Evolutionary conservation across 192 early-diverging fungal genomes (phyloP), one percentile per base, ranked within the genome.

Genomic region (Coemansia sp.): DNA sequence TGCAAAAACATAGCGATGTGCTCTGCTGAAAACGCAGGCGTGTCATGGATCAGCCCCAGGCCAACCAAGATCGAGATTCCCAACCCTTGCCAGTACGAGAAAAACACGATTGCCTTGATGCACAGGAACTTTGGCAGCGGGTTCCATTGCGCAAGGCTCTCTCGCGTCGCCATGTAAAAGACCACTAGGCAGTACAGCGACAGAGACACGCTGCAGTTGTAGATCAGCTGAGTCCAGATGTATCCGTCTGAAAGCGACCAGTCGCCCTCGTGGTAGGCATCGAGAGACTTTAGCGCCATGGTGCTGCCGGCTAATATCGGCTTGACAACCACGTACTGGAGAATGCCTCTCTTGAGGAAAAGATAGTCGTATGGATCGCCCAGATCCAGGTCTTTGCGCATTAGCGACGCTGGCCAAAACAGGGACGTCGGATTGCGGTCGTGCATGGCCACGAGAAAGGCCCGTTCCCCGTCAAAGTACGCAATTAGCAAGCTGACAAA

Each of bases 61-160:
- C 85, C 83, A 1, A 92, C 89, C 36, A 98, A 61, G 19, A 98
- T 82, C 18, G 95, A 87, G 42, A 98, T 84, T 8, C 85, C 81
- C 39, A 98, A 64, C 34, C 92, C 85, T 76, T 95, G 94, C 92
- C 94, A 98, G 72, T 91, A 98, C 1, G 93, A 92, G 65, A 98
- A 90, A 68, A 96, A 96, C 50, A 98, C 88, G 22, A 95, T 89
- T 5, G 90, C 88, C 75, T 98, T 98, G 65, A 98, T 86, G 63
- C 90, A 93, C 32, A 97, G 76, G 52, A 98, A 98, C 74, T 98
- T 98, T 30, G 95, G 93, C 51, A 98, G 64, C 16, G 95, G 95
- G 47, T 91, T 79, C 76, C 88, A 92, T 47, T 80, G 85, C 45
- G 79, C 83, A 53, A 93, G 73, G 69, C 90, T 89, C 14, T 85